phyloP scores from a whole-genome alignment of 2,329 filamentous ascomycete genomes.

The Colletotrichum filicis region DNA sequence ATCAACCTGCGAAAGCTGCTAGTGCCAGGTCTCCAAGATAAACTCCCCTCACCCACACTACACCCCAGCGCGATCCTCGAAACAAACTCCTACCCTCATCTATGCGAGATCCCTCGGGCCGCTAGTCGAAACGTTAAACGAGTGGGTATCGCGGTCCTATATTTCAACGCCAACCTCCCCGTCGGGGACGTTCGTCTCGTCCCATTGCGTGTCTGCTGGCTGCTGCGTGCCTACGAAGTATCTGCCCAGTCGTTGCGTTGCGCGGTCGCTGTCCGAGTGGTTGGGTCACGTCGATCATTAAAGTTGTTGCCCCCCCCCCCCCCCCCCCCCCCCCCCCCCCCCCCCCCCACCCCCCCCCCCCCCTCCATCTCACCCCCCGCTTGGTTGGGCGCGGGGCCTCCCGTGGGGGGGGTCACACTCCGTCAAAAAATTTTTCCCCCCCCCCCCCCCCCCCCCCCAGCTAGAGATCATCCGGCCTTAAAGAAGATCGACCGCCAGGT shows the following conservation, averaged over 20 bases:
- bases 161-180: conserved; percentile 27
- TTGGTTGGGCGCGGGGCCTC: too few relatives aligned
- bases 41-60: conserved; percentile 1
- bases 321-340: not conserved
- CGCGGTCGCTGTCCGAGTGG: conserved; percentile 28
- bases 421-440: too few relatives aligned
- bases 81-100: conserved; percentile 26
- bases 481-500: conserved; percentile 31
- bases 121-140: conserved; percentile 31
- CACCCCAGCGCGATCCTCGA: conserved; percentile 23
- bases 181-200: conserved; percentile 9
- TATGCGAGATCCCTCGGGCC: conserved; percentile 34
- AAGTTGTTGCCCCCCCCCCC: not conserved
- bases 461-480: conserved; percentile 22
- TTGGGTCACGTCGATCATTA: conserved; percentile 20
- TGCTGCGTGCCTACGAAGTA: not conserved
- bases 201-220: not conserved
- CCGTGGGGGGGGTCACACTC: too few relatives aligned
- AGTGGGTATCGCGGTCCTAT: conserved; percentile 32
- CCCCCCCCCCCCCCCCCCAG: not conserved
- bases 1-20: conserved; percentile 23
- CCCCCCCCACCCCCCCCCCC: not conserved
- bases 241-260: not conserved
- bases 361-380: too few relatives aligned
- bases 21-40: conserved; percentile 18